Base-by-base conservation (phyloP, 164 flowering plant species). In the Umbellularia californica region DNA sequence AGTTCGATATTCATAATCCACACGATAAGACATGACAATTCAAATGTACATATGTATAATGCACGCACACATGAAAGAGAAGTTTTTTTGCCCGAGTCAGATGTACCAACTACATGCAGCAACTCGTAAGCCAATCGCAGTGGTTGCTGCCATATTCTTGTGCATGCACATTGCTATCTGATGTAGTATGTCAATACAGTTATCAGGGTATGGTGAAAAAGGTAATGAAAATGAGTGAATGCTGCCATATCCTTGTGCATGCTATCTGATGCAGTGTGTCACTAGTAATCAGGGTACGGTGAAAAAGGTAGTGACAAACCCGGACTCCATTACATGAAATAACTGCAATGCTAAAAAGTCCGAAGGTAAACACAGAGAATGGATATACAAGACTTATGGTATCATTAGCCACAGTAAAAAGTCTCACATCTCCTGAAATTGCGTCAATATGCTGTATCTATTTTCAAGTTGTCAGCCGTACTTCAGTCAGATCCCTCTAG, bases 401-500 rank as follows among this genome's bases (percentile, higher is more conserved):
- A 5, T 55, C 60, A 55, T 14, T 20, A 55, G 60, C n/a, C 35
- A 30, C 6, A 30, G 35, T 30, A 55, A 15, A 15, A 4, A 2
- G 60, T 55, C 20, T n/a, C 60, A 15, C n/a, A 17, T 55, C 60
- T 55, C 58, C 58, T 13, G 58, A 52, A 52, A 52, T 52, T 0
- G 6, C n/a, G n/a, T 55, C 17, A 14, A 55, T 55, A 20, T 55
- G 60, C 47, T 55, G 7, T 17, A 55, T 15, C n/a, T 17, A 55
- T 55, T 55, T 55, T 55, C 60, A 15, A 55, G n/a, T 55, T 3
- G 60, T 55, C 60, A 17, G n/a, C 60, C 19, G 25, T 47, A 69
- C 24, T n/a, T 69, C 25, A 3, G 22, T 68, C 15, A 67, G 71
- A 11, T 69, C 62, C 50, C 85, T 82, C 91, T 76, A 28, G 86